These are phyloP conservation scores for Thelephora terrestris DNA, from an alignment of 1,284 basidiomycete species.

Conservation along the genomic window DNA sequence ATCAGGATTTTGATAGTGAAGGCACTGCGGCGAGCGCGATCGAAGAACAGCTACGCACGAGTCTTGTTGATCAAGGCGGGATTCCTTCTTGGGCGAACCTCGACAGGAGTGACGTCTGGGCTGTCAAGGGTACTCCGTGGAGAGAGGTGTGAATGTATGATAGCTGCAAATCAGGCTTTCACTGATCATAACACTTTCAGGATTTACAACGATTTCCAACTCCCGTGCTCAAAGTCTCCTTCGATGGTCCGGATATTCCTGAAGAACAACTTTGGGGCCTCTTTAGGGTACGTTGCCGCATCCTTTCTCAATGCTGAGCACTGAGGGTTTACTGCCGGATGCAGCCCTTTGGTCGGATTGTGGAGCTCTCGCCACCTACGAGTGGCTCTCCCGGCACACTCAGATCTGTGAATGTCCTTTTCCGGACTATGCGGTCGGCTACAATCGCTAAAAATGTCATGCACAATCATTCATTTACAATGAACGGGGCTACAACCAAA, in stretches of 20 bases:
- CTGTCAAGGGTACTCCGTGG: constrained; percentile 80
- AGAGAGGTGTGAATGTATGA: constrained; percentile 47
- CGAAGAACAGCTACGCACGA: constrained; percentile 33
- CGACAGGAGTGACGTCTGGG: constrained; percentile 53
- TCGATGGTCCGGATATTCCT: constrained; percentile 78
- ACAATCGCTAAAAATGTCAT: constrained; percentile 80
- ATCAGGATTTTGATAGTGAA: constrained; percentile 32
- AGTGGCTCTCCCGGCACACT: constrained; percentile 60
- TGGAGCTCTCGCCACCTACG: constrained; percentile 51
- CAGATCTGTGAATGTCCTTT: constrained; percentile 57
- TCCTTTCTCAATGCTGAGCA: constrained; percentile 1
- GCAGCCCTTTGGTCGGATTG: constrained; percentile 79
- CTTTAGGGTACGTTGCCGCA: constrained; percentile 44
- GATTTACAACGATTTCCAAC: constrained; percentile 82
- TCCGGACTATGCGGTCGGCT: constrained; percentile 56
- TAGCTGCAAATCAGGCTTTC: neutral
- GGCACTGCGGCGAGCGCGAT: constrained; percentile 35
- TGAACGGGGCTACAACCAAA: constrained; percentile 34
- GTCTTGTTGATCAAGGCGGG: constrained; percentile 37
- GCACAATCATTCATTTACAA: constrained; percentile 51
- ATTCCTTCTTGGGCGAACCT: constrained; percentile 57
- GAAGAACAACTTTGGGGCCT: constrained; percentile 69
- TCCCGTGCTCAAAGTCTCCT: constrained; percentile 61
- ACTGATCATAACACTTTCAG: constrained; percentile 27
- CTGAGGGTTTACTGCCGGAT: constrained; percentile 5